Evolutionary conservation across 768 basidiomycete genomes (phyloP), one percentile per base, ranked within the genome.

Genomic region (Ramaria sp.): DNA sequence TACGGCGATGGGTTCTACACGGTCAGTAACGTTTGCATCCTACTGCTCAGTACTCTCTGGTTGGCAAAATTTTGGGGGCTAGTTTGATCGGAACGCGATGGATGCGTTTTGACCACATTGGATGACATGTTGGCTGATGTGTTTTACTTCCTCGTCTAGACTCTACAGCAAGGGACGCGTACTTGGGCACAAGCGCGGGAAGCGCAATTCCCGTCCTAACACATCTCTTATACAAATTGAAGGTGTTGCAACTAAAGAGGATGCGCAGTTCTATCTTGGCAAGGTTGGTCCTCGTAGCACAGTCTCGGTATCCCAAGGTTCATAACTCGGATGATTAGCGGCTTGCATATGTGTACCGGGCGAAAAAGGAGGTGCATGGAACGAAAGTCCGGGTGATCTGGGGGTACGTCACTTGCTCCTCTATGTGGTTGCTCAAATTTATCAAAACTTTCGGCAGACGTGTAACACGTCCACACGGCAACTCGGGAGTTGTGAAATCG

Each of bases 331-430:
- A 50, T 59, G 41, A 30, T 24, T 65, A 96, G 93, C 89, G 95
- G 65, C 81, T 99, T 61, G 96, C 96, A 59, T 99, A 86, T 74
- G 93, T 99, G 64, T 99, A 99, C 85, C 88, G 86, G 70, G 95
- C 93, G 60, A 93, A 96, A 80, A 80, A 83, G 71, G 90, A 91
- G 74, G 82, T 95, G 63, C 85, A 86, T 71, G 96, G 96, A 59
- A 89, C 91, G 64, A 93, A 94, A 74, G 78, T 97, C 68, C 89
- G 96, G 64, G 91, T 98, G 61, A 97, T 98, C 78, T 98, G 93
- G 93, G 96, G 94, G 90, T 91, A 65, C 68, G 84, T 76, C 42
- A 45, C 22, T 41, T 13, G 19, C 20, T 30, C 19, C 34, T 20
- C 10, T 30, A 30, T 31, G 22, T 42, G 11, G 13, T 46, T n/a